Evolutionary conservation across 2,329 filamentous ascomycete species (phyloP), one percentile per base, ranked within the genome.

Genomic region (Aspergillus hiratsukae): DNA sequence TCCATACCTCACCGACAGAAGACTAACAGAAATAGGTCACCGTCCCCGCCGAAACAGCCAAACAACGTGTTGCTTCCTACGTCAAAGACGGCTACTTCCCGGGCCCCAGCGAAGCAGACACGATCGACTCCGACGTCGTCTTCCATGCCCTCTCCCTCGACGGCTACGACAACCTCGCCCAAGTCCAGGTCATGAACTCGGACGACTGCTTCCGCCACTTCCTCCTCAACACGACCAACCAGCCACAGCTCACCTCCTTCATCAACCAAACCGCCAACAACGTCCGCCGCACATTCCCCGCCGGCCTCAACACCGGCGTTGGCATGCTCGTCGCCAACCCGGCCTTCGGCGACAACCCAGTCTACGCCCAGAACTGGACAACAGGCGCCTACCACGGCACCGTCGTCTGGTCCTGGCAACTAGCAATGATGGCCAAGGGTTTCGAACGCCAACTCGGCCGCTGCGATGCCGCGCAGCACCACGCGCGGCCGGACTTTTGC

Each of bases 131-230:
- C 31, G 31, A 37, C 5, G 31, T 37, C 6, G 31, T 37, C 14
- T 37, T 37, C 31, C 31, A 37, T 37, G 14, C 14, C 4, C 66
- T 87, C 2, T 76, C 84, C 0, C 77, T 87, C 0, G 77, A 85
- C 3, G 83, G 80, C 2, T 76, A 79, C 56, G 70, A 78, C 49
- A 72, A 79, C 23, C 75, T 80, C 28, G 65, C 76, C 1, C 67
- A 81, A 17, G 81, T 87, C 1, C 72, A 75, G 28, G 77, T 87
- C 19, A 83, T 86, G 76, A 84, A 88, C 66, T 85, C 82, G 0
- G 85, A 88, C 59, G 82, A 84, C 57, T 84, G 80, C 52, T 88
- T 87, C 73, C 81, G 83, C 1, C 80, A 82, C 55, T 87, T 86
- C 67, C 72, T 87, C 1, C 75, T 87, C 37, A 86, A 87, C 63